A percentile compares a stretch with the other conserved stretches of the same genome.
Evolutionary conservation across 345 rosid species (phyloP).

Genomic region (Eucalyptus guilfoylei): DNA sequence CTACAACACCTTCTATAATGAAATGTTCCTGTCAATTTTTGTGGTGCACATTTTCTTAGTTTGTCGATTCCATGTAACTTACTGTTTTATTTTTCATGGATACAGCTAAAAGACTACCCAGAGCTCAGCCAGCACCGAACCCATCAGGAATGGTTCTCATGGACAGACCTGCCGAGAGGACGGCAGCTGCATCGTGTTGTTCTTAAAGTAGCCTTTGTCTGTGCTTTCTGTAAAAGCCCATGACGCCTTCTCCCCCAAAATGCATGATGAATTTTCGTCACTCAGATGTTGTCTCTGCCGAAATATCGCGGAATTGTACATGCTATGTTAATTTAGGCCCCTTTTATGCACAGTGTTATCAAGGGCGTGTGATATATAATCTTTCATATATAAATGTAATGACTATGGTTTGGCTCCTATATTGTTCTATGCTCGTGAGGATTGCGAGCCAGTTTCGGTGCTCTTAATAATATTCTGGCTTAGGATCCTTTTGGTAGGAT

Average conservation of each 20-base stretch:
- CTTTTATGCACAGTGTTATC: neutral
- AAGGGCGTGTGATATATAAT: neutral
- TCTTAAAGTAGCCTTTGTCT: constrained; percentile 7
- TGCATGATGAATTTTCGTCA: neutral
- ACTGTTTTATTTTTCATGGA: neutral
- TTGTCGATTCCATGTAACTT: neutral
- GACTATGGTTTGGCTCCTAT: neutral
- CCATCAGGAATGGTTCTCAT: constrained; percentile 86
- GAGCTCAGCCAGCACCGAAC: constrained; percentile 77
- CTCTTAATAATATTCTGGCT: neutral
- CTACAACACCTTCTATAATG: neutral
- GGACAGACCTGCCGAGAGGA: constrained; percentile 64
- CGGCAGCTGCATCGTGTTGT: constrained; percentile 73
- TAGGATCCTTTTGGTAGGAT: neutral
- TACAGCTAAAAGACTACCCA: constrained; percentile 77
- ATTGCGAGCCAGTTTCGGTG: neutral
- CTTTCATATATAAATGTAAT: neutral
- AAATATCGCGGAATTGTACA: neutral
- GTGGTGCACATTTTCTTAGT: neutral
- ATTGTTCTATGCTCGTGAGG: neutral
- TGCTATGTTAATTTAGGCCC: neutral
- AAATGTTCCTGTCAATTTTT: neutral
- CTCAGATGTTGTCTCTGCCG: neutral
- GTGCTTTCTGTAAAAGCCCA: neutral
- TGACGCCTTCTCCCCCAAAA: neutral